Conservation (phyloP, 768 basidiomycete genomes). For the Myochromella boudieri region DNA sequence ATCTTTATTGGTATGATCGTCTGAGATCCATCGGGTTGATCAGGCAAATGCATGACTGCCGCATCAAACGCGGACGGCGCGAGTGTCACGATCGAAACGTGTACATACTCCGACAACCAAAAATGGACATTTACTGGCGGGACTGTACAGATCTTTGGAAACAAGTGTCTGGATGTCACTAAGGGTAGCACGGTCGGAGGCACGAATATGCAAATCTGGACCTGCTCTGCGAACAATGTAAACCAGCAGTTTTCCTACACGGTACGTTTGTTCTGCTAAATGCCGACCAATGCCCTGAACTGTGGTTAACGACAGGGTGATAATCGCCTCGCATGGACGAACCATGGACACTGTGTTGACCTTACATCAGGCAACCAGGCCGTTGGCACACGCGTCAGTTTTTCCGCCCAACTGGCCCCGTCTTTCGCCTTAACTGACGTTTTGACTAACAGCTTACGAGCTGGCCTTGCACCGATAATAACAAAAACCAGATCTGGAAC, state of each 20-base stretch:
- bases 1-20: neutral
- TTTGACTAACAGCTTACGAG: slow-evolving; percentile 39
- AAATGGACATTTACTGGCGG: slow-evolving; percentile 48
- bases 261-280: slow-evolving; percentile 20
- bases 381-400: slow-evolving; percentile 41
- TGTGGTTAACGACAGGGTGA: slow-evolving; percentile 28
- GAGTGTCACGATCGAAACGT: slow-evolving; percentile 44
- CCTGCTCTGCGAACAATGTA: slow-evolving; percentile 36
- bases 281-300: no score
- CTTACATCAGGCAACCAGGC: slow-evolving; percentile 38
- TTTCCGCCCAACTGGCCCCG: neutral
- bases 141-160: slow-evolving; percentile 40
- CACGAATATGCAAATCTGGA: slow-evolving; percentile 51
- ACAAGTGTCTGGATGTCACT: slow-evolving; percentile 52
- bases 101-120: slow-evolving; percentile 43
- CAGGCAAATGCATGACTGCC: slow-evolving; percentile 54
- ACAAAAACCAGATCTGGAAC: slow-evolving; percentile 55
- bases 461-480: slow-evolving; percentile 40
- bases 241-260: slow-evolving; percentile 51
- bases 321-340: slow-evolving; percentile 45
- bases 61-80: slow-evolving; percentile 49
- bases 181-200: slow-evolving; percentile 42
- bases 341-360: slow-evolving; percentile 51
- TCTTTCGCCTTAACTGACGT: neutral
- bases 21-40: neutral